Evolutionary conservation across 2,329 filamentous ascomycete species (phyloP).

Genomic region (Penicillium sp.): DNA sequence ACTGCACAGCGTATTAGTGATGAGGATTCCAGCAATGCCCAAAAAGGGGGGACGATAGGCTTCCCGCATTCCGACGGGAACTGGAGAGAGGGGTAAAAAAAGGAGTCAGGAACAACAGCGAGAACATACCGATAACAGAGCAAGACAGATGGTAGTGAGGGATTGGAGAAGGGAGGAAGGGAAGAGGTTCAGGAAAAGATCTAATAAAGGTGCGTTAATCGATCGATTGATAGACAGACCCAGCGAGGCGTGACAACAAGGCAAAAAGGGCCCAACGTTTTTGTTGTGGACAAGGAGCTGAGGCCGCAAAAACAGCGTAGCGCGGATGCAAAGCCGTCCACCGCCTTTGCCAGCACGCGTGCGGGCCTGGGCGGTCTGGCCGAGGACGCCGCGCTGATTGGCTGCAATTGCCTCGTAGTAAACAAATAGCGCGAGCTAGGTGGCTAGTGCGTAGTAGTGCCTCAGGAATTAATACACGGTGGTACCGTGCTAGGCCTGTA

Average conservation of each 20-base stretch:
- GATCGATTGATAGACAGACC: conserved; percentile 8
- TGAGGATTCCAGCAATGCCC: conserved; percentile 9
- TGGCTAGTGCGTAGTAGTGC: background rate
- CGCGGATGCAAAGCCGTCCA: conserved; percentile 5
- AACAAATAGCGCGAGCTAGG: background rate
- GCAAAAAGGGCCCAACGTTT: conserved; percentile 18
- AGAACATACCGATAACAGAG: conserved; percentile 1
- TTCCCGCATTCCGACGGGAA: conserved; percentile 17
- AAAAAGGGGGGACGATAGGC: conserved; percentile 15
- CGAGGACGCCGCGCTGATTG: conserved; percentile 20
- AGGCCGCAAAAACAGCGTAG: conserved; percentile 3
- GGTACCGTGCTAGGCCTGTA: background rate
- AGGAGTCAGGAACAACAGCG: conserved; percentile 12
- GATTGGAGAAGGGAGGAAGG: conserved; percentile 23
- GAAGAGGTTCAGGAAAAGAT: conserved; percentile 27
- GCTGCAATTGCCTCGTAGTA: background rate
- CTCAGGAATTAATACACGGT: conserved; percentile 1
- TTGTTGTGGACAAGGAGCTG: conserved; percentile 14
- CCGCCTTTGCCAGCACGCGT: conserved; percentile 21
- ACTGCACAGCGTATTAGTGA: conserved; percentile 10
- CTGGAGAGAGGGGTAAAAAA: conserved; percentile 13
- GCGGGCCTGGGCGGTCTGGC: conserved; percentile 40
- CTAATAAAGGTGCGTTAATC: background rate
- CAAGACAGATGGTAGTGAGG: background rate
- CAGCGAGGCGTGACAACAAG: conserved; percentile 18